Base-by-base conservation (phyloP, 2,329 filamentous ascomycete species). In the Cordyceps cicadae region DNA sequence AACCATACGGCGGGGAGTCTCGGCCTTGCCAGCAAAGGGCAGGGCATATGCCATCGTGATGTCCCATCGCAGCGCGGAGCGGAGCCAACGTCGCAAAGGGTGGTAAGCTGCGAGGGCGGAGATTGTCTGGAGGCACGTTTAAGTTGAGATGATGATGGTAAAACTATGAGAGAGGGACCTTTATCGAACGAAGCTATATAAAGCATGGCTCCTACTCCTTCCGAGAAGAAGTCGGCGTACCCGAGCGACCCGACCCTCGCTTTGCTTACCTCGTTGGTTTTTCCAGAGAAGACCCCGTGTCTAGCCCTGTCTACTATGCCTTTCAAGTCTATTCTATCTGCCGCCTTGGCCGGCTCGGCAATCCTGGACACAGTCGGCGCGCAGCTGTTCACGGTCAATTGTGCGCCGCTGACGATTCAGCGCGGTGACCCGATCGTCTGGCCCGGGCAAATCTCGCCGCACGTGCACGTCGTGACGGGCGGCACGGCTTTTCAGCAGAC, bases 391-490 rank as follows among this genome's bases (percentile, higher is more conserved):
- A 70, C 67, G 7, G 67, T 68, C 58, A 69, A 67, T 63, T 70
- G 68, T 34, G 51, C 63, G 14, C 64, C 65, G 3, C 56, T 70
- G 53, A 69, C 69, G 3, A 62, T 67, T 19, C 67, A 85, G 67
- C 78, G 84, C 54, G 72, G 79, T 51, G 85, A 88, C 68, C 85
- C 86, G 2, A 81, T 88, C 63, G 71, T 86, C 51, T 74, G 68
- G 29, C 82, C 85, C 3, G 82, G 83, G 15, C 62, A 60, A 0
- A 73, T 84, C 3, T 79, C 83, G 5, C 68, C 70, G 8, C 85
- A 88, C 70, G 76, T 83, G 3, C 86, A 88, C 67, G 83, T 80
- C 12, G 78, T 88, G 62, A 80, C 83, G 69, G 85, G 86, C 15
- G 85, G 84, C 21, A 84, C 82, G 64, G 83, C 77, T 8, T 88